Percentiles rank a stretch among this genome's conserved stretches.
These are phyloP conservation scores for Diplodia mutila DNA, from an alignment of 2,329 filamentous ascomycete genomes.

Conservation along the genomic window DNA sequence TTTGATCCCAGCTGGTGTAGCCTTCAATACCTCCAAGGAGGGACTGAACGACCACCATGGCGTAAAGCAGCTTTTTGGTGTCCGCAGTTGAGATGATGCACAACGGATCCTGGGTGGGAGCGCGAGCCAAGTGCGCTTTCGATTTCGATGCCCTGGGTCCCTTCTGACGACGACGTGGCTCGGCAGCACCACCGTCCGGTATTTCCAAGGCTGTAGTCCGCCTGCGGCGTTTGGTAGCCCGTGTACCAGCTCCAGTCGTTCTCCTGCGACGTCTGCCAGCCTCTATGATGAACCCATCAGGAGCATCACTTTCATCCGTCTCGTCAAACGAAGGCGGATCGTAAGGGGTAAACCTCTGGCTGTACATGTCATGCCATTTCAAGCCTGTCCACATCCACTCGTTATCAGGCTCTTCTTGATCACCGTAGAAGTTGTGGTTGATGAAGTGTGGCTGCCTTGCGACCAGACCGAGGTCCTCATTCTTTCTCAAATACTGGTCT, in stretches of 20 bases:
- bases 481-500: conserved; percentile 14
- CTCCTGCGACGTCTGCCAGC: not conserved
- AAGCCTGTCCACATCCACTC: not conserved
- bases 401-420: conserved; percentile 1
- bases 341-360: conserved; percentile 2
- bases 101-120: conserved; percentile 28
- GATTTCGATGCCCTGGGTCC: not conserved
- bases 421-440: conserved; percentile 22
- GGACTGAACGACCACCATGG: conserved; percentile 38
- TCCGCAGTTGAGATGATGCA: conserved; percentile 20
- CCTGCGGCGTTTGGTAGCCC: conserved; percentile 11
- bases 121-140: not conserved
- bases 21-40: conserved; percentile 44
- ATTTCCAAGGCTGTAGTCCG: not conserved
- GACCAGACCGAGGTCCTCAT: conserved; percentile 6
- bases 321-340: conserved; percentile 17
- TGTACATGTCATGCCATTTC: conserved; percentile 7
- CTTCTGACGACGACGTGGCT: not conserved
- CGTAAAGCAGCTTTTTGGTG: conserved; percentile 37
- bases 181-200: not conserved
- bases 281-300: conserved; percentile 1
- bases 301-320: conserved; percentile 5
- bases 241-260: not conserved
- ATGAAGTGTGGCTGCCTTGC: conserved; percentile 24
- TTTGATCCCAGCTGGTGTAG: conserved; percentile 46